Conservation (phyloP, 768 basidiomycete genomes). For the Aureoboletus auriporus region DNA sequence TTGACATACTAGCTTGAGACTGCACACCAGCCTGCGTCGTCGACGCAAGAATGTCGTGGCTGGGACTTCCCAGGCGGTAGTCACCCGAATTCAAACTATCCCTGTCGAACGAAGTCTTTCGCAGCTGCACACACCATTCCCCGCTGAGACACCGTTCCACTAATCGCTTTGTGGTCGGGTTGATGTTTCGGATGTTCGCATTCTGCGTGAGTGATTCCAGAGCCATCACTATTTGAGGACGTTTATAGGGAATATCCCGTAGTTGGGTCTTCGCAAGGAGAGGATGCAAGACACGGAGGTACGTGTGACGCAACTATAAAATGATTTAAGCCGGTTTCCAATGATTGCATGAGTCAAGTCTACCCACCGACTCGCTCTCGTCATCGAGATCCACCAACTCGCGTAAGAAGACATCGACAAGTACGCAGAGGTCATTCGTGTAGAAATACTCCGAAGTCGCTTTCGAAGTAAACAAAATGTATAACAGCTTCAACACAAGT, state of each 20-base stretch:
- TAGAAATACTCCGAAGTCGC: slow-evolving; percentile 96
- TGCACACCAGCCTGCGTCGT: slow-evolving; percentile 28
- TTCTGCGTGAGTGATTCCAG: slow-evolving; percentile 77
- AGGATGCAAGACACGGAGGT: slow-evolving; percentile 93
- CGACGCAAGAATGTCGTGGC: slow-evolving; percentile 38
- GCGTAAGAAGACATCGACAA: slow-evolving; percentile 97
- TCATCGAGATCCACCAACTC: slow-evolving; percentile 91
- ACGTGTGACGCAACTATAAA: slow-evolving; percentile 85
- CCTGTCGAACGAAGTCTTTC: slow-evolving; percentile 35
- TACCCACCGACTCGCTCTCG: slow-evolving; percentile 84
- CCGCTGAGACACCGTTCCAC: slow-evolving; percentile 88
- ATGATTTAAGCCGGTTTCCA: slow-evolving; percentile 1
- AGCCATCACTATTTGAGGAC: slow-evolving; percentile 78
- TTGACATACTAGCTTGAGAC: not conserved
- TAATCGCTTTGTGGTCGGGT: slow-evolving; percentile 82
- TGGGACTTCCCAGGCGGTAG: slow-evolving; percentile 39
- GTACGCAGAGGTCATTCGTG: slow-evolving; percentile 92
- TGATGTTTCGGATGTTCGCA: slow-evolving; percentile 74
- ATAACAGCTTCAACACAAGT: slow-evolving; percentile 89
- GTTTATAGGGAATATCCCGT: slow-evolving; percentile 81
- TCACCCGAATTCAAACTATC: slow-evolving; percentile 22
- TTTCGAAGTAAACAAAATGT: slow-evolving; percentile 90
- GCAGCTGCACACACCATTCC: slow-evolving; percentile 79
- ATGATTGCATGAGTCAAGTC: not conserved
- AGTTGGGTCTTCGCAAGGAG: slow-evolving; percentile 94